These are phyloP conservation scores for Macadamia tetraphylla DNA, from an alignment of 164 flowering plant species.

Conservation along the genomic window DNA sequence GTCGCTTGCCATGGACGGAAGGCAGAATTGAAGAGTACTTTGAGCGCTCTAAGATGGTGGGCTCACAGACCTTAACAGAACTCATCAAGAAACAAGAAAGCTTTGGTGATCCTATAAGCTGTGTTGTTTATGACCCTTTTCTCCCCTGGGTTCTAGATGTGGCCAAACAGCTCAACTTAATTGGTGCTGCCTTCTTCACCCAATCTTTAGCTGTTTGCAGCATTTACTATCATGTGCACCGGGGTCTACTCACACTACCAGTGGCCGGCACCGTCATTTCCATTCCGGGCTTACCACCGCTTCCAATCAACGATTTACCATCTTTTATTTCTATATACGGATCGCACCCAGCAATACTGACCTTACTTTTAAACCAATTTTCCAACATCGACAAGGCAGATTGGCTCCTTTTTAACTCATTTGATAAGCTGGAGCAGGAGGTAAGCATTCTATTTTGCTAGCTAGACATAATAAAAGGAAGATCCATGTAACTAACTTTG, in stretches of 20 bases:
- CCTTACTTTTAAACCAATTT: slow-evolving; percentile 2
- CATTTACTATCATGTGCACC: not conserved
- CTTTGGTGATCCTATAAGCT: too few relatives aligned
- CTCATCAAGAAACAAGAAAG: too few relatives aligned
- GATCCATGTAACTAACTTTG: too few relatives aligned
- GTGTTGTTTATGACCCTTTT: slow-evolving; percentile 3
- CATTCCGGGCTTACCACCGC: slow-evolving; percentile 11
- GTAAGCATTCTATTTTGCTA: not conserved
- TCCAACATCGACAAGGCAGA: slow-evolving; percentile 6
- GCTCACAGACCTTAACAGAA: too few relatives aligned
- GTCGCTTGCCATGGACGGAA: too few relatives aligned
- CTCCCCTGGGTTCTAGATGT: too few relatives aligned
- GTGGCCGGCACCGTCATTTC: not conserved
- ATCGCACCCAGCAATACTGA: not conserved
- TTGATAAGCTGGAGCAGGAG: slow-evolving; percentile 15
- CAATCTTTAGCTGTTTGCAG: too few relatives aligned
- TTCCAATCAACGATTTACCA: slow-evolving; percentile 4
- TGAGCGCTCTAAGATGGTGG: too few relatives aligned
- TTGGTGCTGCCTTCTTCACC: too few relatives aligned
- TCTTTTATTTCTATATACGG: slow-evolving; percentile 4
- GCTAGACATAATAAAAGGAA: too few relatives aligned
- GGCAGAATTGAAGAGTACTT: too few relatives aligned
- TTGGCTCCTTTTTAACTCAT: slow-evolving; percentile 12
- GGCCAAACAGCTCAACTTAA: too few relatives aligned
- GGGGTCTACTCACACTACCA: slow-evolving; percentile 6